Base-by-base conservation (phyloP, 495 filamentous ascomycete species). In the Glutinoglossum americanum region DNA sequence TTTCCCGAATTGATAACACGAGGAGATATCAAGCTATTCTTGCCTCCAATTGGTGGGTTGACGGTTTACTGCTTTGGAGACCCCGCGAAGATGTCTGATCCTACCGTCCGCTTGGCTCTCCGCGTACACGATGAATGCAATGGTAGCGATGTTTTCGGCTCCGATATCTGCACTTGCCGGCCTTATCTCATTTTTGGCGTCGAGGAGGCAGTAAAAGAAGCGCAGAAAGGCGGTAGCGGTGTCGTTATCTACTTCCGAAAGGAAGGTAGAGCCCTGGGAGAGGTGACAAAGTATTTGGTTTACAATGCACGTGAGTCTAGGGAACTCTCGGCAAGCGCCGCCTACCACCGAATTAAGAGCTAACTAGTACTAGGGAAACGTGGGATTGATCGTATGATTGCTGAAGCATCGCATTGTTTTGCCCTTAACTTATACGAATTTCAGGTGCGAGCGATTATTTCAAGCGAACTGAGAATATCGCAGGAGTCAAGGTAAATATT, bases 211-310 rank as follows among this genome's bases (percentile, higher is more conserved):
- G 90, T 98, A 60, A 90, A 89, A 63, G 87, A 96, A 71, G 92
- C 92, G 13, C 92, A 97, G 72, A 85, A 83, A 54, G 92, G 92
- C 51, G 92, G 92, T 44, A 89, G 82, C 63, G 92, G 92, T 51
- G 90, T 98, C 35, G 92, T 97, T 28, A 95, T 98, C 68, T 98
- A 98, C 70, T 98, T 98, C 80, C 85, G 92, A 57, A 98, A 98
- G 70, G 92, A 98, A 70, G 92, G 92, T 10, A 78, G 90, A 59
- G 90, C 92, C 30, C 71, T 96, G 11, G 92, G 92, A n/a, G 92
- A 98, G 70, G 92, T 98, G 26, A 94, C 92, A 54, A 98, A 98
- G 75, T 89, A 89, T 62, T 71, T 98, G 17, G 92, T 97, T 26
- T 98, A 98, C 72, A 98, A 98, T 69, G 92, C 92, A 28, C 81